phyloP scores from a whole-genome alignment of 1,284 basidiomycete genomes.

The Apiotrichum brassicae region DNA sequence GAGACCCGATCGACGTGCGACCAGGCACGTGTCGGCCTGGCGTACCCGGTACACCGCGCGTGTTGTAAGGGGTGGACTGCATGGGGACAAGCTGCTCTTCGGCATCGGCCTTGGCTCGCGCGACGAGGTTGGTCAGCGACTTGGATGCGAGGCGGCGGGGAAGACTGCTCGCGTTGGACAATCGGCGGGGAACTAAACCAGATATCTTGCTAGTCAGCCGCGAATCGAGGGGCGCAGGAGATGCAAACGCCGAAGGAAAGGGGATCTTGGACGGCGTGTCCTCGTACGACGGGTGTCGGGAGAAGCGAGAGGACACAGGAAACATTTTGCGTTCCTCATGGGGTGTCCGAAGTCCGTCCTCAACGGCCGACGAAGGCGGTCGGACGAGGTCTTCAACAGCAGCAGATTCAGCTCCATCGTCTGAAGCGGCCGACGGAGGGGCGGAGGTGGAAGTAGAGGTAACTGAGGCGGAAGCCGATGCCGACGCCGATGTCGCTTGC shows the following conservation, averaged over 20 bases:
- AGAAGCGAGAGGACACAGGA: slow-evolving; percentile 21
- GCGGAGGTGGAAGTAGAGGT: background rate
- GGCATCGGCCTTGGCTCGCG: slow-evolving; percentile 23
- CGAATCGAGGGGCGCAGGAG: slow-evolving; percentile 7
- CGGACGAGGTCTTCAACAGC: background rate
- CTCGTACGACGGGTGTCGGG: slow-evolving; percentile 25
- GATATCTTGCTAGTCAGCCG: slow-evolving; percentile 9
- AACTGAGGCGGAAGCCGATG: background rate
- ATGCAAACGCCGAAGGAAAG: slow-evolving; percentile 17
- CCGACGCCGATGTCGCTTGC: slow-evolving; percentile 18
- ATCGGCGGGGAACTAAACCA: background rate
- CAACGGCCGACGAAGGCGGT: background rate
- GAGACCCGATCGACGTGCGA: slow-evolving; percentile 38
- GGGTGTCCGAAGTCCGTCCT: slow-evolving; percentile 15
- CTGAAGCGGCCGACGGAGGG: background rate
- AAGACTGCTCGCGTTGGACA: background rate
- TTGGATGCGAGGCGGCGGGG: slow-evolving; percentile 25
- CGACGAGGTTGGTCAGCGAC: slow-evolving; percentile 39
- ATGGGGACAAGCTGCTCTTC: slow-evolving; percentile 10
- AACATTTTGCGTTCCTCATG: slow-evolving; percentile 35
- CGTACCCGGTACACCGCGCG: background rate
- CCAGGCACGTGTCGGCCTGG: slow-evolving; percentile 10
- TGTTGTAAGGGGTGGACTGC: slow-evolving; percentile 5
- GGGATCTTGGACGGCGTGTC: slow-evolving; percentile 46
- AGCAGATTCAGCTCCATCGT: background rate